Percentiles rank a stretch among this genome's conserved stretches.
These are phyloP conservation scores for Protomyces gravidus DNA, from an alignment of 1,139 yeast species.

Conservation along the genomic window DNA sequence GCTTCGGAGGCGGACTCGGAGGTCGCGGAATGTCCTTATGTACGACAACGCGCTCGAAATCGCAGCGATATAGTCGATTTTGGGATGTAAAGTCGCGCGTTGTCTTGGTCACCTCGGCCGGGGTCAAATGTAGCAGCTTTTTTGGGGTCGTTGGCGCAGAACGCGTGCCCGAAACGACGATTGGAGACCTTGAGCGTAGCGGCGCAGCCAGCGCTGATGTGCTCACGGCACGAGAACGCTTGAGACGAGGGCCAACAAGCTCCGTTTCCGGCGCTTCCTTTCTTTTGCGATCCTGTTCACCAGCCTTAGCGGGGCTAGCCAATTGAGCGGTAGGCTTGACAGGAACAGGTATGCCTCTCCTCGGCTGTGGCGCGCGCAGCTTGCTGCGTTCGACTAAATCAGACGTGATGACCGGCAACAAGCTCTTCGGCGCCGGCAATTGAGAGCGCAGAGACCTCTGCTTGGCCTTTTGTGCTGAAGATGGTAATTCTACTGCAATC, in stretches of 20 bases:
- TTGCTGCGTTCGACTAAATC: neutral
- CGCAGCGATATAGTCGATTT: slow-evolving; percentile 29
- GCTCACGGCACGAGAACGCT: neutral
- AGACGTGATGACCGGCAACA: neutral
- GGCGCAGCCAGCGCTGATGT: neutral
- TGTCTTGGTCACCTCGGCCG: slow-evolving; percentile 29
- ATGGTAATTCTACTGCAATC: neutral
- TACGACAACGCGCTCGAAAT: slow-evolving; percentile 29
- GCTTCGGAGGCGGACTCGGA: slow-evolving; percentile 29
- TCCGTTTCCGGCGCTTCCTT: slow-evolving; percentile 1
- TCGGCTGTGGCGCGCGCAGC: neutral
- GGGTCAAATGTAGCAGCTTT: slow-evolving; percentile 26
- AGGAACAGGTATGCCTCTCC: neutral
- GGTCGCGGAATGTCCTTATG: slow-evolving; percentile 28
- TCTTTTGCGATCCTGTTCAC: slow-evolving; percentile 3
- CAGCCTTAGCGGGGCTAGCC: neutral
- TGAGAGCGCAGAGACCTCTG: slow-evolving; percentile 10
- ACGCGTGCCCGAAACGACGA: neutral
- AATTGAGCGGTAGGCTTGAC: neutral
- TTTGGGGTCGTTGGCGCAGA: slow-evolving; percentile 17
- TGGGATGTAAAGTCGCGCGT: slow-evolving; percentile 27
- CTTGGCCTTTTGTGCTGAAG: slow-evolving; percentile 16
- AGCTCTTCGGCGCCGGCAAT: slow-evolving; percentile 3
- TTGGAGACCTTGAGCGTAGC: neutral
- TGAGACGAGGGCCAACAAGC: neutral